Base-by-base conservation (phyloP, 495 filamentous ascomycete genomes). In the Hypoxylon subgilvum region DNA sequence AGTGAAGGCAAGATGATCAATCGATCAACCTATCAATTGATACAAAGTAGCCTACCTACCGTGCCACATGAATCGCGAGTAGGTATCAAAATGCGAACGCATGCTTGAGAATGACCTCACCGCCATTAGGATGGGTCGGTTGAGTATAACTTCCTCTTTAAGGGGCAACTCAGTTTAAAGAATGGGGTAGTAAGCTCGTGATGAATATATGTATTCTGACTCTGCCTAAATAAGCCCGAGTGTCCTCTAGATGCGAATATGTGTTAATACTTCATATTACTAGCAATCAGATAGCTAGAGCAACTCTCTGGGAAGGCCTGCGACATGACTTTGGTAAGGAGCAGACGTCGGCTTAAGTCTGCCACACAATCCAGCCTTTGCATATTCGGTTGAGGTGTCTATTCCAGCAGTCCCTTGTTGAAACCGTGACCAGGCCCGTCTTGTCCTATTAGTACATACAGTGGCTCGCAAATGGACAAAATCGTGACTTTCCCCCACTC, bases 401-500 rank as follows among this genome's bases (percentile, higher is more conserved):
- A 56, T 57, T 61, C 62, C 45, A 57, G 56, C 51, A 61, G 52
- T 46, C 46, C 46, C 46, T 18, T 47, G 30, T 42, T 38, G 50
- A 48, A 51, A 52, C 62, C 52, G 46, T 61, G 41, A 57, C 42
- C 51, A 43, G 23, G 35, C 57, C 50, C 46, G 45, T 35, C 16
- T 49, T 36, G 30, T 21, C 51, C 39, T 65, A 61, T 51, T 61
- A 61, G 62, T 65, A 65, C 61, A 65, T 54, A 61, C 57, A 61
- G 23, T 51, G 46, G 51, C 48, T 57, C 56, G 41, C 51, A 56
- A 46, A 57, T 46, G 62, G 62, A 46, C 56, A 51, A 57, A n/a
- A 61, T 43, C 50, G 46, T 34, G 45, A 35, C 51, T 61, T 40
- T 56, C 56, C 61, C 54, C n/a, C 49, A 51, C 45, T 57, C 52